Evolutionary conservation across 129 eudicot genomes (phyloP).

Genomic region (Gnaphalium uliginosum): DNA sequence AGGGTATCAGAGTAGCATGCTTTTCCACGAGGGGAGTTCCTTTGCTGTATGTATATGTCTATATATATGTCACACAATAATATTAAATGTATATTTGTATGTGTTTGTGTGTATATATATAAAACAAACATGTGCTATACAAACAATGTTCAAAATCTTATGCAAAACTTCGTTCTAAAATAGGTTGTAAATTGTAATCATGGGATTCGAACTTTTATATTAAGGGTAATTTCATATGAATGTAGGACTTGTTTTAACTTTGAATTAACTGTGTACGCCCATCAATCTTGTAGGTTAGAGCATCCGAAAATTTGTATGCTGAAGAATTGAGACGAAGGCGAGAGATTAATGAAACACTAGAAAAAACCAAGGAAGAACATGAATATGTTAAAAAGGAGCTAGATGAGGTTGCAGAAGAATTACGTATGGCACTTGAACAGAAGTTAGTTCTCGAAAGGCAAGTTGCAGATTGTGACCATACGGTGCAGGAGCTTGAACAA

Average conservation of each 20-base stretch:
- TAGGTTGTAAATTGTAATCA: not conserved
- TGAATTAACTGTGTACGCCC: not conserved
- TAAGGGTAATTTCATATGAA: not conserved
- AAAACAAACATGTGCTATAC: not conserved
- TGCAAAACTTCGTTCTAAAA: not conserved
- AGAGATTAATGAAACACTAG: conserved; percentile 57
- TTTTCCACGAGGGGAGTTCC: not conserved
- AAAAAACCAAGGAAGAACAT: conserved; percentile 51
- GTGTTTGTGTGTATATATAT: not conserved
- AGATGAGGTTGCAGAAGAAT: conserved; percentile 44
- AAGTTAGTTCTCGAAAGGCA: conserved; percentile 54
- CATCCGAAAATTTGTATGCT: conserved; percentile 46
- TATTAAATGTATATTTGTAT: not conserved
- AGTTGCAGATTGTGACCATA: conserved; percentile 46
- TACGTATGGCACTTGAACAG: conserved; percentile 52
- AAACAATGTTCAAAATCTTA: not conserved
- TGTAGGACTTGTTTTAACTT: not conserved
- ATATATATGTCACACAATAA: not conserved
- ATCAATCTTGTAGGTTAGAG: conserved; percentile 51
- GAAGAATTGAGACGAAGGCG: conserved; percentile 53
- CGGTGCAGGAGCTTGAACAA: conserved; percentile 61
- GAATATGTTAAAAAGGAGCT: conserved; percentile 44
- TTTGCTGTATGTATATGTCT: conserved; percentile 1
- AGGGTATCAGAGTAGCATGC: not conserved
- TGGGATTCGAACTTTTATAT: not conserved